These are phyloP conservation scores for Trichoderma cornu-damae DNA, from an alignment of 2,329 filamentous ascomycete species.

Conservation along the genomic window DNA sequence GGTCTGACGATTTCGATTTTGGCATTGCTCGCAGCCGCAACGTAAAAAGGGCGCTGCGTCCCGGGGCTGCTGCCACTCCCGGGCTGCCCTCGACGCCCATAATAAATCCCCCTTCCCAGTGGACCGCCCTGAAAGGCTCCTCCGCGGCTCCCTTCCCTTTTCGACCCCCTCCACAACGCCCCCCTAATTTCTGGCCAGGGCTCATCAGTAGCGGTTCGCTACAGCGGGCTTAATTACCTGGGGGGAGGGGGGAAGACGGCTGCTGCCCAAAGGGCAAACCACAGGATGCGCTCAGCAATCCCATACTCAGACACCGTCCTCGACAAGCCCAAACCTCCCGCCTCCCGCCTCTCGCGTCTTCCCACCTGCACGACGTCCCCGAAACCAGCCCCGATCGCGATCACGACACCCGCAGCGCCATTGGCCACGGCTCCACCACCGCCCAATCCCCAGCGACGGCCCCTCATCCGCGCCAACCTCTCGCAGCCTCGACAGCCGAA, in stretches of 20 bases:
- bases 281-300: slow-evolving; percentile 19
- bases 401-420: neutral
- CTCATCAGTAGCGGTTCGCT: slow-evolving; percentile 4
- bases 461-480: slow-evolving; percentile 19
- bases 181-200: slow-evolving; percentile 16
- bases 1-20: slow-evolving; percentile 2
- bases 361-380: slow-evolving; percentile 1
- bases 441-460: slow-evolving; percentile 7
- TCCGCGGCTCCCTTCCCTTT: slow-evolving; percentile 14
- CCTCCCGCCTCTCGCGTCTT: slow-evolving; percentile 8
- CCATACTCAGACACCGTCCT: slow-evolving; percentile 16
- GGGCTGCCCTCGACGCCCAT: too few relatives aligned
- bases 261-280: slow-evolving; percentile 2
- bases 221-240: slow-evolving; percentile 14
- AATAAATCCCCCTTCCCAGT: too few relatives aligned
- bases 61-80: neutral
- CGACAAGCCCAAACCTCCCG: neutral
- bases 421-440: neutral
- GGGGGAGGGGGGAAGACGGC: too few relatives aligned
- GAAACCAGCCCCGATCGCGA: neutral
- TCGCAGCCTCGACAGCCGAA: slow-evolving; percentile 25
- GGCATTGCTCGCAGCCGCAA: neutral
- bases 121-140: slow-evolving; percentile 8
- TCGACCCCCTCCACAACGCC: slow-evolving; percentile 17
- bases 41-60: neutral